phyloP scores from a whole-genome alignment of 2,329 filamentous ascomycete species.

The Elsinoe necatrix region DNA sequence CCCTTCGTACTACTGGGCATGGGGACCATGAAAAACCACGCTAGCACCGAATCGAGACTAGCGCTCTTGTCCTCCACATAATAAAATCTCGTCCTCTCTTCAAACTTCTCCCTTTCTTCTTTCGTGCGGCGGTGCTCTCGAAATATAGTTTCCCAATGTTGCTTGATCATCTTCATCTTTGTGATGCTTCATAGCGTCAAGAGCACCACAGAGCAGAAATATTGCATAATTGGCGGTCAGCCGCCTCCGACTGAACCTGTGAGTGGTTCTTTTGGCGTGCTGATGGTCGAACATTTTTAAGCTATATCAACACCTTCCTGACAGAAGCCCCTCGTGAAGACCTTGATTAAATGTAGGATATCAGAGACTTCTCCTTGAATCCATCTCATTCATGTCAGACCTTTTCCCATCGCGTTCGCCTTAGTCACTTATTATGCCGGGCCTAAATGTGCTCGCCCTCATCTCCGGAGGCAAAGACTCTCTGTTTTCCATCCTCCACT shows the following conservation, averaged over 20 bases:
- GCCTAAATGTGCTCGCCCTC: conserved; percentile 72
- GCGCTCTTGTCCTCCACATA: background rate
- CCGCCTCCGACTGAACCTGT: conserved; percentile 28
- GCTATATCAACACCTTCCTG: background rate
- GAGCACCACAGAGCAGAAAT: conserved; percentile 28
- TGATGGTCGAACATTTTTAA: conserved; percentile 26
- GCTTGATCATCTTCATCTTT: conserved; percentile 24
- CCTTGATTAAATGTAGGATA: conserved; percentile 1
- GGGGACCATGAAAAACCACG: background rate
- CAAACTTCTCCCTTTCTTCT: conserved; percentile 21
- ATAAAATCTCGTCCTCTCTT: conserved; percentile 14
- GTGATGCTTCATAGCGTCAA: conserved; percentile 28
- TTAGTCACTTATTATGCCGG: conserved; percentile 21
- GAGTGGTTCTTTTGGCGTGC: conserved; percentile 30
- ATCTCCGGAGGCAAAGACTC: conserved; percentile 97
- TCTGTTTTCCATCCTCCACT: conserved; percentile 87
- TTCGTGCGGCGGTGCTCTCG: conserved; percentile 30
- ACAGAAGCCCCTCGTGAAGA: background rate
- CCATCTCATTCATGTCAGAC: background rate
- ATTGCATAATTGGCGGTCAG: conserved; percentile 29
- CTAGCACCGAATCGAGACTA: background rate
- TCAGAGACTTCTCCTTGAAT: background rate
- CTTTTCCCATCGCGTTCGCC: background rate
- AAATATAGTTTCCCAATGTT: conserved; percentile 29
- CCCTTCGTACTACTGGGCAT: background rate